These are phyloP conservation scores for Syzygium syzygioides DNA, from an alignment of 441 rosid genomes.

Conservation along the genomic window DNA sequence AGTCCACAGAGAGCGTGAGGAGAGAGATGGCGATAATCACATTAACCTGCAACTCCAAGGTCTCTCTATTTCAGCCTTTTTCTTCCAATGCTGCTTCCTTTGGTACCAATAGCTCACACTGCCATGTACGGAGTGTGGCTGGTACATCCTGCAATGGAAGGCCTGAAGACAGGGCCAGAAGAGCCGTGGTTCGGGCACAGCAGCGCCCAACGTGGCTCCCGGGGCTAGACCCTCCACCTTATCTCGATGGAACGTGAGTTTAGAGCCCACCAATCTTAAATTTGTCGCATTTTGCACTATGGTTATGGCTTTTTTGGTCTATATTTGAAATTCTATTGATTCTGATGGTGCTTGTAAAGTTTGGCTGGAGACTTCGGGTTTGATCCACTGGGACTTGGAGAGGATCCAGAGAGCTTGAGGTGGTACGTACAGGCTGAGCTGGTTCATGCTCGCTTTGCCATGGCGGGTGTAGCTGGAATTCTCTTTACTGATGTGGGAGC, in stretches of 20 bases:
- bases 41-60: slow-evolving; percentile 43
- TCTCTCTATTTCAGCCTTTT: slow-evolving; percentile 32
- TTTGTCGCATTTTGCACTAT: not conserved
- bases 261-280: not conserved
- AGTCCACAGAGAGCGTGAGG: slow-evolving; percentile 18
- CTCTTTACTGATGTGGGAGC: slow-evolving; percentile 75
- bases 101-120: slow-evolving; percentile 2
- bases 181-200: slow-evolving; percentile 34
- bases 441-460: slow-evolving; percentile 90
- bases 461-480: slow-evolving; percentile 93
- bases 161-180: slow-evolving; percentile 8
- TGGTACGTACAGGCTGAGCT: slow-evolving; percentile 98
- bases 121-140: slow-evolving; percentile 18
- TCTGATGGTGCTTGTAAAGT: slow-evolving; percentile 17
- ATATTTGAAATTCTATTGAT: not conserved
- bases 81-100: slow-evolving; percentile 21
- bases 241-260: slow-evolving; percentile 88
- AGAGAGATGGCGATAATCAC: slow-evolving; percentile 24
- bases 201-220: slow-evolving; percentile 95
- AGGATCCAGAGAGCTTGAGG: slow-evolving; percentile 78
- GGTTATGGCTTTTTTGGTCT: not conserved
- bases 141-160: slow-evolving; percentile 13
- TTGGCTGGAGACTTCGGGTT: slow-evolving; percentile 88
- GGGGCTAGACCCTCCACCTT: slow-evolving; percentile 87
- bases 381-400: slow-evolving; percentile 94